Evolutionary conservation across 345 rosid species (phyloP).

Genomic region (Camelina neglecta): DNA sequence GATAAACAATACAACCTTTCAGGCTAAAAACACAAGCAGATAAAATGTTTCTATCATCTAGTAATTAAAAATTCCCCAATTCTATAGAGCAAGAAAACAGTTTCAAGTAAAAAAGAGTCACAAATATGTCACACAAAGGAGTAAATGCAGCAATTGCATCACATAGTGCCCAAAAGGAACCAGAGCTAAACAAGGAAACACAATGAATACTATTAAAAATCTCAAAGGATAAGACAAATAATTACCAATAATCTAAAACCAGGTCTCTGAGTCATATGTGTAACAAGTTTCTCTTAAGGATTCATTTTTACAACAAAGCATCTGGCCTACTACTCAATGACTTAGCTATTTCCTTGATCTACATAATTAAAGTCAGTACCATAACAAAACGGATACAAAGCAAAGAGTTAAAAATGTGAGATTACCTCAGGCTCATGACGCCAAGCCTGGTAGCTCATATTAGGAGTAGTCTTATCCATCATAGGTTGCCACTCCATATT

Average conservation of each 20-base stretch:
- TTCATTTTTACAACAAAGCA: neutral
- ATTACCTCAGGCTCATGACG: constrained; percentile 90
- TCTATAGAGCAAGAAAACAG: neutral
- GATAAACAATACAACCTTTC: constrained; percentile 51
- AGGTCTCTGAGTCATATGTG: neutral
- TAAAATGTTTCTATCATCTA: neutral
- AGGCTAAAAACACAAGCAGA: constrained; percentile 10
- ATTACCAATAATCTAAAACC: neutral
- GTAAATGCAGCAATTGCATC: constrained; percentile 1
- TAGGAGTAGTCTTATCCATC: constrained; percentile 84
- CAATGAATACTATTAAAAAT: neutral
- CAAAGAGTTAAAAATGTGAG: constrained; percentile 10
- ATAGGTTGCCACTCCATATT: constrained; percentile 82
- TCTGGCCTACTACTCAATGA: neutral
- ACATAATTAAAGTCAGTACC: constrained; percentile 1
- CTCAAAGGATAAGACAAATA: neutral
- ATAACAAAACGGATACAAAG: neutral
- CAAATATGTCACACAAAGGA: neutral
- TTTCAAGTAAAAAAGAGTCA: neutral
- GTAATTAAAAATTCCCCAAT: neutral
- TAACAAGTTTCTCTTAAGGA: neutral
- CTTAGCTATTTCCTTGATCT: neutral
- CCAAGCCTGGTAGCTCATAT: constrained; percentile 92
- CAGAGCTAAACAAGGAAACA: neutral
- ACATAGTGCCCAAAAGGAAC: neutral